A percentile compares a stretch with the other conserved stretches of the same genome.
Evolutionary conservation across 2,329 filamentous ascomycete genomes (phyloP).

Genomic region (Rhinocladiella similis): DNA sequence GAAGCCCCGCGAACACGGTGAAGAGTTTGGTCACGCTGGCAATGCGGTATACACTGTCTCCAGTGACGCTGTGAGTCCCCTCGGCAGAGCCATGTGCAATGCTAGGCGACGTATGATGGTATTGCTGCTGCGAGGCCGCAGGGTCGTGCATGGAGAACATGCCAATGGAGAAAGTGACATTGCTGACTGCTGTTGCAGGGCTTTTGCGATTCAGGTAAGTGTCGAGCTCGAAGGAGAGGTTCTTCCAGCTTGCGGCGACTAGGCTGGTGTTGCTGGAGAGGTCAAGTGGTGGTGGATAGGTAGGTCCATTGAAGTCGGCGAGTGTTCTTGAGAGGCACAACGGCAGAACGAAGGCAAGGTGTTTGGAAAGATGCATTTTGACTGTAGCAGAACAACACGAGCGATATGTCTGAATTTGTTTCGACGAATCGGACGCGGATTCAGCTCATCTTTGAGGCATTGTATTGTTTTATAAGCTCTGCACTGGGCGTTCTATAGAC

Average conservation of each 20-base stretch:
- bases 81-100: conserved; percentile 39
- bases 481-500: too few species aligned
- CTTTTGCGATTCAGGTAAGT: conserved; percentile 22
- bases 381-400: background rate
- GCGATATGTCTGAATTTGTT: background rate
- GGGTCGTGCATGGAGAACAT: conserved; percentile 42
- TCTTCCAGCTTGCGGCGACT: conserved; percentile 37
- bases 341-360: background rate
- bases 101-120: conserved; percentile 40
- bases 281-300: conserved; percentile 38
- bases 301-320: conserved; percentile 33
- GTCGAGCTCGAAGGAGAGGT: conserved; percentile 33
- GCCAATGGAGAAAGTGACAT: conserved; percentile 43
- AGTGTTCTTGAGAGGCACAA: background rate
- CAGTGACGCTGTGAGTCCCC: conserved; percentile 40
- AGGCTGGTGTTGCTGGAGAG: conserved; percentile 36
- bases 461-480: too few species aligned
- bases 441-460: too few species aligned
- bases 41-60: conserved; percentile 45
- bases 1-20: conserved; percentile 41
- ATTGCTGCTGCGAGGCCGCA: conserved; percentile 35
- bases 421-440: too few species aligned
- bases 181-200: conserved; percentile 26
- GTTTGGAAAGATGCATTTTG: background rate
- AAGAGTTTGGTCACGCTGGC: conserved; percentile 46